Conservation (phyloP, 2,329 filamentous ascomycete genomes). For the Zymoseptoria pseudotritici region DNA sequence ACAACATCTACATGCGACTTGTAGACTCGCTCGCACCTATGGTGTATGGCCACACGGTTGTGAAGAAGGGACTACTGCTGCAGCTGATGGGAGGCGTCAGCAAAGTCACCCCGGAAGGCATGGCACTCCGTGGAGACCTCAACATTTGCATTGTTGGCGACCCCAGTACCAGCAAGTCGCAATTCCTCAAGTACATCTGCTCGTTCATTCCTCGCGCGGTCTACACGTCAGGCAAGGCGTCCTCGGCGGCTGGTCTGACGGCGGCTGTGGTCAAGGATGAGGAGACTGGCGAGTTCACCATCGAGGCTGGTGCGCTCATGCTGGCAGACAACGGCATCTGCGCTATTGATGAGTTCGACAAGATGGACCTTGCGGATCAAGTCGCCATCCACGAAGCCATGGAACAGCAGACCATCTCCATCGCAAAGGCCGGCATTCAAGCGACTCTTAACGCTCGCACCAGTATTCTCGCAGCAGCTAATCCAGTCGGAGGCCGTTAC, state of each 20-base stretch:
- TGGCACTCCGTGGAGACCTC: slow-evolving; percentile 93
- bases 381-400: slow-evolving; percentile 99
- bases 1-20: slow-evolving; percentile 87
- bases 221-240: slow-evolving; percentile 96
- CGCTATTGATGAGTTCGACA: slow-evolving; percentile 98
- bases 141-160: slow-evolving; percentile 98
- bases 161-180: slow-evolving; percentile 92
- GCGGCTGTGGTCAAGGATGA: slow-evolving; percentile 96
- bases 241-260: slow-evolving; percentile 92
- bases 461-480: slow-evolving; percentile 90
- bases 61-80: slow-evolving; percentile 91
- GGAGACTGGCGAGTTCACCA: slow-evolving; percentile 97
- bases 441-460: slow-evolving; percentile 94
- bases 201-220: slow-evolving; percentile 93
- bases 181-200: slow-evolving; percentile 97
- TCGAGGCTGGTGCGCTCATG: slow-evolving; percentile 97
- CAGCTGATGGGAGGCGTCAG: slow-evolving; percentile 94
- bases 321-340: slow-evolving; percentile 94
- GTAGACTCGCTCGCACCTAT: slow-evolving; percentile 93
- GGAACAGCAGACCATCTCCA: slow-evolving; percentile 99
- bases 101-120: slow-evolving; percentile 86
- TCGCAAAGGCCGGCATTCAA: slow-evolving; percentile 96
- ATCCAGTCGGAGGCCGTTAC: slow-evolving; percentile 92
- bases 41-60: slow-evolving; percentile 93
- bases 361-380: slow-evolving; percentile 97